phyloP scores from a whole-genome alignment of 257 asterid genomes.

The Salvia miltiorrhiza region DNA sequence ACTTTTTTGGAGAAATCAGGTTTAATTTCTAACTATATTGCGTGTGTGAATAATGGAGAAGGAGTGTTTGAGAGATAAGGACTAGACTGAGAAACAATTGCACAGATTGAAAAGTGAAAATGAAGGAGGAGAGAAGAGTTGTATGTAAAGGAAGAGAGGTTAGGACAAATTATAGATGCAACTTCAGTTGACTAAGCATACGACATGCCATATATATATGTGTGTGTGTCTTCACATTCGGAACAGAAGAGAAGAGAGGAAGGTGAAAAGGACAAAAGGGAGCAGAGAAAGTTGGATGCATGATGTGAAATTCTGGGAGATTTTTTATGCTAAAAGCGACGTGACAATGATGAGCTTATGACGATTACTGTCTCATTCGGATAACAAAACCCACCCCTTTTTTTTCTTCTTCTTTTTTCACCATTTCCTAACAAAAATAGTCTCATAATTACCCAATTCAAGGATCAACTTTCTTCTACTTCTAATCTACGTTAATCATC shows the following conservation, averaged over 20 bases:
- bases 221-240: background rate
- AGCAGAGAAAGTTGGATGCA: background rate
- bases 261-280: slow-evolving; percentile 13
- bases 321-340: slow-evolving; percentile 29
- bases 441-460: no score
- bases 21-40: no score
- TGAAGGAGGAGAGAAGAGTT: no score
- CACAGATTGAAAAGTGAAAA: slow-evolving; percentile 13
- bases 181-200: background rate
- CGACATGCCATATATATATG: background rate
- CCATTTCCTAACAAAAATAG: no score
- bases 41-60: background rate
- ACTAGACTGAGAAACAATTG: slow-evolving; percentile 28
- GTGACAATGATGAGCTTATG: slow-evolving; percentile 37
- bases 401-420: no score
- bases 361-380: background rate
- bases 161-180: background rate
- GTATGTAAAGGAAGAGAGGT: no score
- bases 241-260: no score
- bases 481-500: no score
- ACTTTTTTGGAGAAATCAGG: no score
- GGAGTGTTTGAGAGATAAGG: slow-evolving; percentile 20
- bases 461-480: no score
- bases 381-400: no score
- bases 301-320: slow-evolving; percentile 33